Conservation (phyloP, 1,284 basidiomycete species). For the Earliella scabrosa region DNA sequence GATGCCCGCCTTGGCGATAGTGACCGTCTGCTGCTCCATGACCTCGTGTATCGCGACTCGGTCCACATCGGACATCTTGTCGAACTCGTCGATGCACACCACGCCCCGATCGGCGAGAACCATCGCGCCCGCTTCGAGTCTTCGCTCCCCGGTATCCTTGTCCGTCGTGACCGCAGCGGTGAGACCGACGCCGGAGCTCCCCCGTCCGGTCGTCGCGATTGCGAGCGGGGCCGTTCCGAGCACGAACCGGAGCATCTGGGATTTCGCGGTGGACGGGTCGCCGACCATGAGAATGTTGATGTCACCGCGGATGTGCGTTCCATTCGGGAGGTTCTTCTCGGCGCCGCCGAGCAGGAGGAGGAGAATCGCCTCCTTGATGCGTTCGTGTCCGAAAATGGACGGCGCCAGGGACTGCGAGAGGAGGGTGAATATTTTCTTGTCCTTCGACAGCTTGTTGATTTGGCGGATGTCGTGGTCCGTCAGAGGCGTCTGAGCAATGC, state of each 20-base stretch:
- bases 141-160: constrained; percentile 95
- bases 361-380: constrained; percentile 94
- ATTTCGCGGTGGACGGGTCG: constrained; percentile 98
- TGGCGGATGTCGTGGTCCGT: constrained; percentile 96
- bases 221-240: constrained; percentile 96
- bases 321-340: constrained; percentile 98
- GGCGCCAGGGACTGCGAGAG: constrained; percentile 96
- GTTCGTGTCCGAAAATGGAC: constrained; percentile 96
- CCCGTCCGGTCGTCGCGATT: constrained; percentile 97
- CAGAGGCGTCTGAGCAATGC: constrained; percentile 91
- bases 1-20: constrained; percentile 99
- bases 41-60: constrained; percentile 99
- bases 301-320: constrained; percentile 98
- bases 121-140: constrained; percentile 99
- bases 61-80: constrained; percentile 99
- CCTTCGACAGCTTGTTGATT: constrained; percentile 94
- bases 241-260: constrained; percentile 95
- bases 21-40: constrained; percentile 99
- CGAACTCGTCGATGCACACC: constrained; percentile 99
- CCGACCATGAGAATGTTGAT: constrained; percentile 99
- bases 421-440: constrained; percentile 84
- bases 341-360: constrained; percentile 94
- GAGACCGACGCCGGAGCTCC: constrained; percentile 97
- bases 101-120: constrained; percentile 99
- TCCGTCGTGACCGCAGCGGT: constrained; percentile 99